Conservation (phyloP, 2,329 filamentous ascomycete genomes). For the Penicillium sp. region DNA sequence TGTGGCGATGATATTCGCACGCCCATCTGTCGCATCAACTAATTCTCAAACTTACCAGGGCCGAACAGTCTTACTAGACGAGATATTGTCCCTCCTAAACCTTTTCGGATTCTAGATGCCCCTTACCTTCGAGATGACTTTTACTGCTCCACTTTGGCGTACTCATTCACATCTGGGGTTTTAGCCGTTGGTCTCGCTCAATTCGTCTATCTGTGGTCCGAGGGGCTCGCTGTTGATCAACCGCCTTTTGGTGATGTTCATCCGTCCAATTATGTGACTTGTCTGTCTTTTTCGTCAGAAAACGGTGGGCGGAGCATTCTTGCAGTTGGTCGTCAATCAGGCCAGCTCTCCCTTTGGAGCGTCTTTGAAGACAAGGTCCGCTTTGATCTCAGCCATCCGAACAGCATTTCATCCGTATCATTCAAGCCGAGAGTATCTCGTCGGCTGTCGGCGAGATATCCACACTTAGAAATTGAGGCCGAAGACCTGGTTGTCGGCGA, state of each 20-base stretch:
- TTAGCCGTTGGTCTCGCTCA: slow-evolving; percentile 78
- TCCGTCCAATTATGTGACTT: slow-evolving; percentile 61
- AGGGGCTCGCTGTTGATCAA: slow-evolving; percentile 60
- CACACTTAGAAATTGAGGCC: slow-evolving; percentile 53
- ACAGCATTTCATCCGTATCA: slow-evolving; percentile 69
- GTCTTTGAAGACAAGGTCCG: slow-evolving; percentile 59
- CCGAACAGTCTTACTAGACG: slow-evolving; percentile 13
- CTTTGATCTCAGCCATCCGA: slow-evolving; percentile 67
- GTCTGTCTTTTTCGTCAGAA: slow-evolving; percentile 80
- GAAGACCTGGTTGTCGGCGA: slow-evolving; percentile 87
- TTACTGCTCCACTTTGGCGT: slow-evolving; percentile 87
- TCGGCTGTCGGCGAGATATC: slow-evolving; percentile 45
- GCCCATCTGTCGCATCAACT: slow-evolving; percentile 8
- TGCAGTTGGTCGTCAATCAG: slow-evolving; percentile 74
- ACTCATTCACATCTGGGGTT: slow-evolving; percentile 66
- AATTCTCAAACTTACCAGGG: slow-evolving; percentile 22
- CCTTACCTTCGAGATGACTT: slow-evolving; percentile 88
- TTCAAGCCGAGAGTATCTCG: slow-evolving; percentile 64
- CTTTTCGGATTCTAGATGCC: slow-evolving; percentile 85
- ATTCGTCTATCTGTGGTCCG: slow-evolving; percentile 83
- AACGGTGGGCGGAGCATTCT: slow-evolving; percentile 72
- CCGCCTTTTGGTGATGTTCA: slow-evolving; percentile 50
- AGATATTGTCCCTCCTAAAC: slow-evolving; percentile 59
- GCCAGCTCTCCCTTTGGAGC: slow-evolving; percentile 71
- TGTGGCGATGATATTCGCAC: not conserved